phyloP scores from a whole-genome alignment of 371 early-diverging fungal species.

The Mortierella sp. region DNA sequence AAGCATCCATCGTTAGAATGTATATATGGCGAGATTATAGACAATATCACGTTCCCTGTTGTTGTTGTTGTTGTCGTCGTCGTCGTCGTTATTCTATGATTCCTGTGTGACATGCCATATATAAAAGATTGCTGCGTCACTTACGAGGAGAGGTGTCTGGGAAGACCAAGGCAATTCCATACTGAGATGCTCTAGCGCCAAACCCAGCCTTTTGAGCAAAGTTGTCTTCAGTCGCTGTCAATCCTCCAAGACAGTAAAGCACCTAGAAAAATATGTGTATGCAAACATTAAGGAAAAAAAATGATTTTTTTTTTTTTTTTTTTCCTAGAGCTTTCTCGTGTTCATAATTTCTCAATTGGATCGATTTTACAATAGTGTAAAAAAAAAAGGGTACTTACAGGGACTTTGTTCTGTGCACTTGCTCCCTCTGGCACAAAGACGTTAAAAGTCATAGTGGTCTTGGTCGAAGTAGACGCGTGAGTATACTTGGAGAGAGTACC shows the following conservation, averaged over 20 bases:
- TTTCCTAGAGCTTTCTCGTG: neutral
- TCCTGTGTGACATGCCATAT: neutral
- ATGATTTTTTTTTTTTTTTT: neutral
- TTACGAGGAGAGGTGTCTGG: constrained; percentile 93
- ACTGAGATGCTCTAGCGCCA: constrained; percentile 71
- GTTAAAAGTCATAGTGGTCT: constrained; percentile 79
- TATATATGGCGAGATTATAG: neutral
- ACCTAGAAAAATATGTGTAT: constrained; percentile 17
- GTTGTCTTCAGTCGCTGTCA: constrained; percentile 89
- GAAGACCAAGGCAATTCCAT: constrained; percentile 79
- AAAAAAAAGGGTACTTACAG: constrained; percentile 52
- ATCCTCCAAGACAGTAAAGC: constrained; percentile 79
- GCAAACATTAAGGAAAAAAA: neutral
- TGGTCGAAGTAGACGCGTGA: constrained; percentile 72
- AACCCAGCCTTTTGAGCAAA: constrained; percentile 89
- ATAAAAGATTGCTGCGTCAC: neutral
- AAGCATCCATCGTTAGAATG: neutral
- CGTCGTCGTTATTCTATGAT: too few relatives aligned
- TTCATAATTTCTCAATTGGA: neutral
- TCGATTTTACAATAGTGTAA: neutral
- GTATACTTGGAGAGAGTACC: constrained; percentile 81
- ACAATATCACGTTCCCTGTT: neutral
- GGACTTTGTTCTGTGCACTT: constrained; percentile 59
- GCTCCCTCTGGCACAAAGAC: constrained; percentile 79
- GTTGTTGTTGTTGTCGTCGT: too few relatives aligned